These are phyloP conservation scores for Colletotrichum shisoi DNA, from an alignment of 2,329 filamentous ascomycete genomes.

Conservation along the genomic window DNA sequence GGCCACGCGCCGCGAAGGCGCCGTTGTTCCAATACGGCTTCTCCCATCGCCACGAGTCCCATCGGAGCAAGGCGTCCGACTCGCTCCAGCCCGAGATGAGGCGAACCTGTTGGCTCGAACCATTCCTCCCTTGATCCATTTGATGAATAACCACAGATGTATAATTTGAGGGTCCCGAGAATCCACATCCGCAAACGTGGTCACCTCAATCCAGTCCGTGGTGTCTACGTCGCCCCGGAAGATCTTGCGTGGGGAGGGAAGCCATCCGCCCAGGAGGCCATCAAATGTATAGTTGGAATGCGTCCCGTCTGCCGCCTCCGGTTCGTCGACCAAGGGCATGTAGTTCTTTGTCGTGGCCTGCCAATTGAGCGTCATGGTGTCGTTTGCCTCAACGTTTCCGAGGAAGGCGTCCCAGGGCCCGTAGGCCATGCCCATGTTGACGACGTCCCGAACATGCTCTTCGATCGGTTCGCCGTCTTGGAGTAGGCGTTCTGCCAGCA, in stretches of 20 bases:
- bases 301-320: not conserved
- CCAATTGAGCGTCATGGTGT: constrained; percentile 19
- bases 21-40: constrained; percentile 25
- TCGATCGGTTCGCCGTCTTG: constrained; percentile 19
- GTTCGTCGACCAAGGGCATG: not conserved
- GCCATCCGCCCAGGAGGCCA: constrained; percentile 15
- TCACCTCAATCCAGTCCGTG: constrained; percentile 20
- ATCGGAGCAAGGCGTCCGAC: constrained; percentile 4
- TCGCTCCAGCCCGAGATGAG: constrained; percentile 25
- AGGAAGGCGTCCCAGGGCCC: constrained; percentile 18
- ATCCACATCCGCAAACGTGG: constrained; percentile 20
- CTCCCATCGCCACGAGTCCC: constrained; percentile 12
- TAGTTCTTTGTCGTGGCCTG: constrained; percentile 16
- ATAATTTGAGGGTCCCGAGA: constrained; percentile 16
- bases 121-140: constrained; percentile 13
- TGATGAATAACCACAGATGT: constrained; percentile 18
- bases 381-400: constrained; percentile 18
- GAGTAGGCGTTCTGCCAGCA: constrained; percentile 15
- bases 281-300: constrained; percentile 11
- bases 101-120: constrained; percentile 15
- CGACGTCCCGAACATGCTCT: constrained; percentile 17
- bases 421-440: not conserved
- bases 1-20: constrained; percentile 18
- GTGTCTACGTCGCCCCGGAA: constrained; percentile 9
- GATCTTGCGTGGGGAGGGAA: constrained; percentile 19